A percentile compares a stretch with the other conserved stretches of the same genome.
These are phyloP conservation scores for Nyctanthes arbortristis DNA, from an alignment of 257 asterid species.

Conservation along the genomic window DNA sequence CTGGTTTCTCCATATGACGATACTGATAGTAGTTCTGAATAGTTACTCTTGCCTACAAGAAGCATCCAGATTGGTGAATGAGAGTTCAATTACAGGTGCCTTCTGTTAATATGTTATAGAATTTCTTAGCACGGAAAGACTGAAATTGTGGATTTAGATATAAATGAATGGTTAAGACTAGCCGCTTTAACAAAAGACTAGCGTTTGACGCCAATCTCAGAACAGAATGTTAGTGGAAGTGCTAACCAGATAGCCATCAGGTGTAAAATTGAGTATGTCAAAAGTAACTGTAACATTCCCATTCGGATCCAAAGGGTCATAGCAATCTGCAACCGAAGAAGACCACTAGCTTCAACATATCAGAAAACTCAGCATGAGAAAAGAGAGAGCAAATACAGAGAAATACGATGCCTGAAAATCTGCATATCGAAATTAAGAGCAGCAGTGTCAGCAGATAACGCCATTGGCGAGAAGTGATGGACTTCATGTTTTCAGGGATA, in stretches of 20 bases:
- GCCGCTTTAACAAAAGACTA: neutral
- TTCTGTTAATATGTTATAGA: neutral
- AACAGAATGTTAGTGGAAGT: neutral
- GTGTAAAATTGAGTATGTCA: slow-evolving; percentile 46
- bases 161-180: neutral
- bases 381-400: neutral
- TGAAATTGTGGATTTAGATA: neutral
- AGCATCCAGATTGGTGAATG: neutral
- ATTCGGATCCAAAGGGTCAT: slow-evolving; percentile 73
- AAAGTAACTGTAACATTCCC: slow-evolving; percentile 58
- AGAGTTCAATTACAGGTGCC: neutral
- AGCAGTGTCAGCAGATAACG: slow-evolving; percentile 27
- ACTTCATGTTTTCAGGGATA: neutral
- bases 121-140: neutral
- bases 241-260: slow-evolving; percentile 65
- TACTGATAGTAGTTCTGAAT: slow-evolving; percentile 67
- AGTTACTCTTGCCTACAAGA: slow-evolving; percentile 58
- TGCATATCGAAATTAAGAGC: slow-evolving; percentile 27
- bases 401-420: slow-evolving; percentile 48
- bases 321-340: slow-evolving; percentile 51
- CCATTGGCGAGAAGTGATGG: slow-evolving; percentile 10
- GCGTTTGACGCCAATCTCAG: neutral
- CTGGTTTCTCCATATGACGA: slow-evolving; percentile 62
- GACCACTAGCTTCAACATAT: neutral
- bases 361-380: slow-evolving; percentile 12